Evolutionary conservation across 768 basidiomycete genomes (phyloP).

Genomic region (Boletus vermiculosoides): DNA sequence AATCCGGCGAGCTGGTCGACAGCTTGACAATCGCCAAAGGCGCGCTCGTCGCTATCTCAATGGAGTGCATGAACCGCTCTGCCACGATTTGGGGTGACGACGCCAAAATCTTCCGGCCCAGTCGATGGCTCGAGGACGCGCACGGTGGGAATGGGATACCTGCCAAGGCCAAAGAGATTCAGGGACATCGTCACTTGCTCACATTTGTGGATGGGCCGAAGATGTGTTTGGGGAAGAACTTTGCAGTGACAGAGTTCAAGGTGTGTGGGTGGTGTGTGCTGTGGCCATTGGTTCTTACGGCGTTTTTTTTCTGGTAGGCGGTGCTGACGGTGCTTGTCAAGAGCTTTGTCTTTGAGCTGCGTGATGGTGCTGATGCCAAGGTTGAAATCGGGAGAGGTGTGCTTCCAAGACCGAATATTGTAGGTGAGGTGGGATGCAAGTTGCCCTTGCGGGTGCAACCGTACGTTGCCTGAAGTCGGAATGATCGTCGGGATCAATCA

Average conservation of each 20-base stretch:
- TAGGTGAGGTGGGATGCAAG: background rate
- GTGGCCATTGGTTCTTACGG: background rate
- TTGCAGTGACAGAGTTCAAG: constrained; percentile 42
- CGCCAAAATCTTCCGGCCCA: constrained; percentile 56
- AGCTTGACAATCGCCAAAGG: constrained; percentile 49
- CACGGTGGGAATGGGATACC: constrained; percentile 19
- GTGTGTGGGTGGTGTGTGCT: constrained; percentile 5
- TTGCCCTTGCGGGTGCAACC: background rate
- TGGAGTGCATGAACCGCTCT: constrained; percentile 50
- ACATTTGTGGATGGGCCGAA: constrained; percentile 51
- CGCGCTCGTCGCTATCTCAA: constrained; percentile 42
- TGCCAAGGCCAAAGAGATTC: constrained; percentile 38
- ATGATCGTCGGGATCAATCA: background rate
- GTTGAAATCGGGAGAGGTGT: background rate
- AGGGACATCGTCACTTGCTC: constrained; percentile 52
- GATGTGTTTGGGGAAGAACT: constrained; percentile 47
- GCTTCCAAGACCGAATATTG: background rate
- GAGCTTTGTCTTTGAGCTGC: background rate
- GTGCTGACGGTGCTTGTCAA: background rate
- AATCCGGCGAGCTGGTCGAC: constrained; percentile 38
- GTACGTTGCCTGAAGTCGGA: background rate
- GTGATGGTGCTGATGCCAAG: background rate
- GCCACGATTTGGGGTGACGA: constrained; percentile 59
- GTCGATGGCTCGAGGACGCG: constrained; percentile 52
- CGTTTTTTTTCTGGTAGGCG: background rate